Conservation (phyloP, 805 yeast genomes). For the Nakazawaea peltata region DNA sequence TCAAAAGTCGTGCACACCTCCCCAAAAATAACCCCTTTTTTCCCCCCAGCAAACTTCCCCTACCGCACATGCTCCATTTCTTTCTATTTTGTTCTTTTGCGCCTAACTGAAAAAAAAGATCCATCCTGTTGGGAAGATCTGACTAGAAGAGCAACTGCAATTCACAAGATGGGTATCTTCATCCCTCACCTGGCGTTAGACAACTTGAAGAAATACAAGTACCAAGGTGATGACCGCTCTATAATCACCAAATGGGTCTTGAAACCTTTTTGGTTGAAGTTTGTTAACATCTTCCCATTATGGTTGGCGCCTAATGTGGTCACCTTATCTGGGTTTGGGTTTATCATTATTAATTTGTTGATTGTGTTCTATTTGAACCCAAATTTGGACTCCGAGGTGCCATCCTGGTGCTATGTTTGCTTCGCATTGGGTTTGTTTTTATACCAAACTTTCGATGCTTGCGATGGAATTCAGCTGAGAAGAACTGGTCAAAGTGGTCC, state of each 20-base stretch:
- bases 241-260: slow-evolving; percentile 64
- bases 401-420: slow-evolving; percentile 68
- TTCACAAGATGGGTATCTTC: slow-evolving; percentile 73
- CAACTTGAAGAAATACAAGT: slow-evolving; percentile 50
- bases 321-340: slow-evolving; percentile 71
- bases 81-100: too few relatives aligned
- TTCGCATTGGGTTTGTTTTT: slow-evolving; percentile 79
- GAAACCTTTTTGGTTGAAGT: slow-evolving; percentile 74
- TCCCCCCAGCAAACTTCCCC: too few relatives aligned
- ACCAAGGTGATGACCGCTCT: slow-evolving; percentile 77
- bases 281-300: slow-evolving; percentile 68
- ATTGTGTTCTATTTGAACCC: slow-evolving; percentile 73
- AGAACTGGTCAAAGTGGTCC: slow-evolving; percentile 95
- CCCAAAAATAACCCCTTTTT: too few relatives aligned
- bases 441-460: slow-evolving; percentile 94
- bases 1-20: too few relatives aligned
- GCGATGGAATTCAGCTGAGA: slow-evolving; percentile 94
- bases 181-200: slow-evolving; percentile 44
- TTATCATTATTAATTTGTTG: slow-evolving; percentile 55
- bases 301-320: slow-evolving; percentile 93
- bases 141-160: too few relatives aligned
- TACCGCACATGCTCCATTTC: too few relatives aligned
- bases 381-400: slow-evolving; percentile 43
- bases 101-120: too few relatives aligned
- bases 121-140: too few relatives aligned